These are phyloP conservation scores for Tolypocladium guangdongense DNA, from an alignment of 2,329 filamentous ascomycete species.

Conservation along the genomic window DNA sequence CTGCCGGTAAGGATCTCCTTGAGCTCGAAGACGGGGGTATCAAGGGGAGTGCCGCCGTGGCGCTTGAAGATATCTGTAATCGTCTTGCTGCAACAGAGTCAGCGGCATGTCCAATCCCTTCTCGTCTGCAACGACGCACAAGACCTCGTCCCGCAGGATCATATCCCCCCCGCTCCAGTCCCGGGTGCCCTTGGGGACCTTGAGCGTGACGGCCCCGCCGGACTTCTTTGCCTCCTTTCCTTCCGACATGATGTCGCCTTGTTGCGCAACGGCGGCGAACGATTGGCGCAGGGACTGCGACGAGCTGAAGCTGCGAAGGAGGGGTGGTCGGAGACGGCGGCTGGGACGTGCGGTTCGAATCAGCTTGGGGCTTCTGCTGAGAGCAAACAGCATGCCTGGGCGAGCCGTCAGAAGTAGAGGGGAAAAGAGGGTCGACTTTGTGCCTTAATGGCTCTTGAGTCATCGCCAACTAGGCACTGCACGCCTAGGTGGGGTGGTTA, in stretches of 20 bases:
- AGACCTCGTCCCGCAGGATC: constrained; percentile 72
- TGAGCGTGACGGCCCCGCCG: constrained; percentile 48
- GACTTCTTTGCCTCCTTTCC: constrained; percentile 26
- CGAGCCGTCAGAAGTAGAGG: background rate
- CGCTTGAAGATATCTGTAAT: constrained; percentile 75
- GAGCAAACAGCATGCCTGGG: constrained; percentile 9
- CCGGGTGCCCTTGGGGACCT: constrained; percentile 84
- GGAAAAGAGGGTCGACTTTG: constrained; percentile 4
- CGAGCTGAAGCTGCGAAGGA: constrained; percentile 1
- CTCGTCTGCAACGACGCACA: constrained; percentile 17
- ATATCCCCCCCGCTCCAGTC: constrained; percentile 76
- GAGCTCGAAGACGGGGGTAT: constrained; percentile 77
- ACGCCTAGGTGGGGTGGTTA: constrained; percentile 3
- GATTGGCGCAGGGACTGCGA: background rate
- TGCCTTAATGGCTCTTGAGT: constrained; percentile 6
- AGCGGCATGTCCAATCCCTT: background rate
- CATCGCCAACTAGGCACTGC: constrained; percentile 4
- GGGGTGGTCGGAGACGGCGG: background rate
- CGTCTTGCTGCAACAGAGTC: constrained; percentile 28
- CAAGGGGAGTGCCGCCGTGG: constrained; percentile 68
- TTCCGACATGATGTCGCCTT: constrained; percentile 23
- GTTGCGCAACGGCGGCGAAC: background rate
- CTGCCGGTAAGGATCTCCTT: constrained; percentile 58
- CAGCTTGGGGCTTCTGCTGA: constrained; percentile 3
- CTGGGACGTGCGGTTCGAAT: constrained; percentile 1